Conservation (phyloP, 23 red algal genomes). For the Gracilaria gracilis region DNA sequence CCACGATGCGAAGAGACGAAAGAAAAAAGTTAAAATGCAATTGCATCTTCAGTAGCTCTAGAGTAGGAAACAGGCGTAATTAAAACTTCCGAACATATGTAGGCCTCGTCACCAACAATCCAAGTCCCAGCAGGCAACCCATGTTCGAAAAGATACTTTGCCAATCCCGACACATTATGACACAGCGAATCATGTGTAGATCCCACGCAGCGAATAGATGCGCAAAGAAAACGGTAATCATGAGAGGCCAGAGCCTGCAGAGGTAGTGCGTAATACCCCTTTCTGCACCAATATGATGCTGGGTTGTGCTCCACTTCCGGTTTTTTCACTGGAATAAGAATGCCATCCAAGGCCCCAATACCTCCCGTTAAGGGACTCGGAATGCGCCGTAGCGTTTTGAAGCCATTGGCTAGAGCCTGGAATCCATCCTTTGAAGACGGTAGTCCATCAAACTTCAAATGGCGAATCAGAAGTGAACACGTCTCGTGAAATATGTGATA, state of each 20-base stretch:
- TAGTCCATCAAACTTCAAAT: not conserved
- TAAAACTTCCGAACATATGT: not conserved
- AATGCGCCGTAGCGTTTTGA: not conserved
- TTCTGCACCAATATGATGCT: not conserved
- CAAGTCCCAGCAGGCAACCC: not conserved
- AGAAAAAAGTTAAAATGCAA: too few relatives aligned
- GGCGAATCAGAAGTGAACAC: not conserved
- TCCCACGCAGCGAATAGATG: not conserved
- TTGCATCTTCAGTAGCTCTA: too few relatives aligned
- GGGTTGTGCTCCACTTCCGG: not conserved
- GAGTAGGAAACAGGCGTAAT: not conserved
- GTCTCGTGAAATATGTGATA: not conserved
- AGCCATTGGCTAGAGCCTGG: not conserved
- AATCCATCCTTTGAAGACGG: not conserved
- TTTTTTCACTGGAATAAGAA: not conserved
- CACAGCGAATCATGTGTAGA: not conserved
- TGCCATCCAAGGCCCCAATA: not conserved
- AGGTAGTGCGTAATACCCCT: not conserved
- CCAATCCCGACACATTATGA: not conserved
- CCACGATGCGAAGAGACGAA: too few relatives aligned
- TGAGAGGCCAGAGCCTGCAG: not conserved
- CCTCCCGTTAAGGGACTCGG: not conserved
- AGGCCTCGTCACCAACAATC: constrained; percentile 5
- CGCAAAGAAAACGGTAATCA: not conserved
- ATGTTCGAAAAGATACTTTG: not conserved